Evolutionary conservation across 148 eudicot species (phyloP).

Genomic region (Persicaria tinctoria): DNA sequence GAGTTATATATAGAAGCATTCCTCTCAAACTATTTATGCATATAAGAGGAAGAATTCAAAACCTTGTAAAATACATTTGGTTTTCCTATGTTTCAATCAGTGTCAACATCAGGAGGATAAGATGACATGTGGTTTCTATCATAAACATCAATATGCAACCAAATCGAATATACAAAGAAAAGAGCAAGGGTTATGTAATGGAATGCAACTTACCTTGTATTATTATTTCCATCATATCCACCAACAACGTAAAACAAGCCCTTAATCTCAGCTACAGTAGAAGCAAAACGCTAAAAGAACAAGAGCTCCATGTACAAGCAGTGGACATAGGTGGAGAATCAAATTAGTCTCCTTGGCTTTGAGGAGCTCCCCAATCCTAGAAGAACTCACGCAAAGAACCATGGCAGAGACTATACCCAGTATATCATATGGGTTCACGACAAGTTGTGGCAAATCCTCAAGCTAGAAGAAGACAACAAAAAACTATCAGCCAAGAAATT

Average conservation of each 20-base stretch:
- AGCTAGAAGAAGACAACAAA: no score
- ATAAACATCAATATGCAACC: neutral
- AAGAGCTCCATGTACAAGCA: neutral
- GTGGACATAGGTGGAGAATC: no score
- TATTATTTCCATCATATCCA: conserved; percentile 63
- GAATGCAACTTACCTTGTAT: conserved; percentile 37
- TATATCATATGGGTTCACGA: no score
- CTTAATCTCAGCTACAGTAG: conserved; percentile 45
- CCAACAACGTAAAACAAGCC: conserved; percentile 62
- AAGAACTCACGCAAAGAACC: no score
- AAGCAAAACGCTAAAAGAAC: conserved; percentile 49
- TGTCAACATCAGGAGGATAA: neutral
- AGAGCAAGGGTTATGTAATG: neutral
- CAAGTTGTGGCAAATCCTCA: no score
- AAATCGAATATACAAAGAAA: neutral
- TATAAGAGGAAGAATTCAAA: neutral
- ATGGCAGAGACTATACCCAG: no score
- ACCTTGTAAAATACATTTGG: neutral
- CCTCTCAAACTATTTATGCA: neutral
- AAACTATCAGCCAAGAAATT: no score
- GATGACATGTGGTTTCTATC: neutral
- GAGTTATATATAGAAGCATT: neutral
- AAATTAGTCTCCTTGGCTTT: no score
- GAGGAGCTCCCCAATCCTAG: no score
- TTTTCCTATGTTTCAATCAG: neutral